Conservation (phyloP, 371 early-diverging fungal genomes). For the Umbelopsis sp. region DNA sequence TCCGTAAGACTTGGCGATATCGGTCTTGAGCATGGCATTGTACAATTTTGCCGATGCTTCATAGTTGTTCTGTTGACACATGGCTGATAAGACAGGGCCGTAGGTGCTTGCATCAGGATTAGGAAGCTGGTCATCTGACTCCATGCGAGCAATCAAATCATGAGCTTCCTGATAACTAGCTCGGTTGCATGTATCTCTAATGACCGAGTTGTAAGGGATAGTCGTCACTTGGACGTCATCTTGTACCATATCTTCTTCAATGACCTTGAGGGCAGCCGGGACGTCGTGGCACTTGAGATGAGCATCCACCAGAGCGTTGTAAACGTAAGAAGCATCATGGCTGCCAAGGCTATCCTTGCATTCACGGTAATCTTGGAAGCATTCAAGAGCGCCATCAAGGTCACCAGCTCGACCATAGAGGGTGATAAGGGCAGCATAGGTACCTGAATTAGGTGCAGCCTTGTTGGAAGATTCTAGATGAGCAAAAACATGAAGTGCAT, state of each 20-base stretch:
- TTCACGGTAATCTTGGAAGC: constrained; percentile 37
- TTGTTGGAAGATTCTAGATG: constrained; percentile 32
- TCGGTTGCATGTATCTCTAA: constrained; percentile 45
- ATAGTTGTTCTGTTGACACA: constrained; percentile 34
- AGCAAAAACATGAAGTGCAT: constrained; percentile 42
- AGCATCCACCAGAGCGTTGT: constrained; percentile 52
- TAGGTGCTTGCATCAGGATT: constrained; percentile 49
- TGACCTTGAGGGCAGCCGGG: constrained; percentile 44
- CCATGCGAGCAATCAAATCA: constrained; percentile 31
- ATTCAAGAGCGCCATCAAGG: constrained; percentile 36
- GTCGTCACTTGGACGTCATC: constrained; percentile 40
- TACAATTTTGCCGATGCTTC: constrained; percentile 38
- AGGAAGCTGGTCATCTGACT: constrained; percentile 27
- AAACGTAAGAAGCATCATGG: constrained; percentile 54
- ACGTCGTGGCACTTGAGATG: constrained; percentile 46
- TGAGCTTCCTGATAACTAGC: constrained; percentile 37
- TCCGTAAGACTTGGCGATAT: constrained; percentile 50
- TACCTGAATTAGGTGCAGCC: constrained; percentile 40
- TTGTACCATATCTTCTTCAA: constrained; percentile 41
- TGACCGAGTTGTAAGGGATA: constrained; percentile 52
- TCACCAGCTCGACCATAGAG: constrained; percentile 54
- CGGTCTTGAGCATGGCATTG: constrained; percentile 33
- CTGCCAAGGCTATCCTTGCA: constrained; percentile 28
- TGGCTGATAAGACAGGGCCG: constrained; percentile 51
- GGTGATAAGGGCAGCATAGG: constrained; percentile 55